These are phyloP conservation scores for Penicillium palitans DNA, from an alignment of 2,329 filamentous ascomycete species.

Conservation along the genomic window DNA sequence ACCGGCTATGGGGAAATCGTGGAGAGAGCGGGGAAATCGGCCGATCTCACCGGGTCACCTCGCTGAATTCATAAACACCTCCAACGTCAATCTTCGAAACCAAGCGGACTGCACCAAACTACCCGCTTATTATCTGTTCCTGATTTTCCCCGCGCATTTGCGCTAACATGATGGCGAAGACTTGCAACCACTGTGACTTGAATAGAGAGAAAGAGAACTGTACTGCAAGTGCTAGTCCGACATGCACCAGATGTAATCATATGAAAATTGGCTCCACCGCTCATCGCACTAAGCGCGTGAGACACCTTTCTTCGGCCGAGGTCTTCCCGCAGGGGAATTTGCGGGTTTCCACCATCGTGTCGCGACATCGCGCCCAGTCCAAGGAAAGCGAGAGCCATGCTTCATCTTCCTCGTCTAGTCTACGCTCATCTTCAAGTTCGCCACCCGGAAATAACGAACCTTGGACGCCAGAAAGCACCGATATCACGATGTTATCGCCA, in stretches of 20 bases:
- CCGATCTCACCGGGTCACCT: slow-evolving; percentile 1
- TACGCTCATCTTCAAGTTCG: slow-evolving; percentile 10
- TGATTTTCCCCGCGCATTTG: slow-evolving; percentile 21
- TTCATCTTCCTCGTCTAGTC: slow-evolving; percentile 11
- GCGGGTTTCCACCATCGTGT: slow-evolving; percentile 19
- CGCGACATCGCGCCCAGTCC: slow-evolving; percentile 2
- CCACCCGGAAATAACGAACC: slow-evolving; percentile 4
- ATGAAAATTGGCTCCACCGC: slow-evolving; percentile 23
- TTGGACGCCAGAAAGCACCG: slow-evolving; percentile 5
- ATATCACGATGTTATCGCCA: slow-evolving; percentile 11
- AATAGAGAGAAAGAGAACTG: slow-evolving; percentile 25
- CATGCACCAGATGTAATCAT: slow-evolving; percentile 23
- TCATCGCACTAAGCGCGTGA: slow-evolving; percentile 20
- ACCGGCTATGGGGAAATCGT: slow-evolving; percentile 9
- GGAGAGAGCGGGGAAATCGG: slow-evolving; percentile 20
- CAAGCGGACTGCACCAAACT: background rate
- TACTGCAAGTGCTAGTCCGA: slow-evolving; percentile 16
- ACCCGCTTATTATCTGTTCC: too few relatives aligned
- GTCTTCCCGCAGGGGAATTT: slow-evolving; percentile 18
- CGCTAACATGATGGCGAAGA: slow-evolving; percentile 33
- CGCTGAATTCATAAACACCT: background rate
- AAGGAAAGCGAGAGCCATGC: slow-evolving; percentile 5
- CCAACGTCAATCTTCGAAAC: background rate
- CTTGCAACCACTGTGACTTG: slow-evolving; percentile 22
- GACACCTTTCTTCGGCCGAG: slow-evolving; percentile 17